Percentiles rank a stretch among this genome's conserved stretches.
These are phyloP conservation scores for Tephrocybe rancida DNA, from an alignment of 768 basidiomycete species.

Conservation along the genomic window DNA sequence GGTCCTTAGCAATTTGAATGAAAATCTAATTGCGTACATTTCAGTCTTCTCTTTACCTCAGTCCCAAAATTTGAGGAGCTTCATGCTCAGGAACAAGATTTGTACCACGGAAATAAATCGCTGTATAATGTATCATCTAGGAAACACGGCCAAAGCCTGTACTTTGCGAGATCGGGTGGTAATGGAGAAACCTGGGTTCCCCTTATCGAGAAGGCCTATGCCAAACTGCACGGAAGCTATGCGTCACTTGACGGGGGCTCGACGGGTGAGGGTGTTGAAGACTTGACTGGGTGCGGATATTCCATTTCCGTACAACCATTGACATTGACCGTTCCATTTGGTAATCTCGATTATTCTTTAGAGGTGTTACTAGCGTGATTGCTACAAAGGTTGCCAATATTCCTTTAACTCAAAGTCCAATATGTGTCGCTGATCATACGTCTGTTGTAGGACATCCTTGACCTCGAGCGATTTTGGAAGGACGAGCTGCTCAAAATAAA, in stretches of 20 bases:
- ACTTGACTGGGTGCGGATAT: slow-evolving; percentile 51
- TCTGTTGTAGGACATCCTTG: slow-evolving; percentile 47
- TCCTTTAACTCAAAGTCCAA: neutral
- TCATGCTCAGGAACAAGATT: slow-evolving; percentile 31
- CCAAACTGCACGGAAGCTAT: slow-evolving; percentile 57
- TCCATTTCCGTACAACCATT: too few relatives aligned
- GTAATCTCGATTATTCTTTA: neutral
- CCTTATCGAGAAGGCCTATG: slow-evolving; percentile 60
- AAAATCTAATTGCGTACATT: neutral
- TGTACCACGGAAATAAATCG: slow-evolving; percentile 55
- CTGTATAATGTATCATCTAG: slow-evolving; percentile 45
- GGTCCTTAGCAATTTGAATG: neutral
- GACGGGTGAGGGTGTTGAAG: slow-evolving; percentile 54
- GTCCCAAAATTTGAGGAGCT: slow-evolving; percentile 47
- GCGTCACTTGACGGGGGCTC: slow-evolving; percentile 41
- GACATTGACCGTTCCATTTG: too few relatives aligned
- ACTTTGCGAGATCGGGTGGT: slow-evolving; percentile 49
- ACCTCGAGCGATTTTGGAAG: slow-evolving; percentile 50
- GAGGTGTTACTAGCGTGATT: slow-evolving; percentile 27
- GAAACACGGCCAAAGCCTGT: slow-evolving; percentile 46
- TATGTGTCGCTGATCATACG: neutral
- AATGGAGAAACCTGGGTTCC: slow-evolving; percentile 61
- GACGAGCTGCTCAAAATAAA: slow-evolving; percentile 49
- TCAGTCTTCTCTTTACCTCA: slow-evolving; percentile 41
- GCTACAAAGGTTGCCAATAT: slow-evolving; percentile 23